Evolutionary conservation across 2,329 filamentous ascomycete species (phyloP), one percentile per base, ranked within the genome.

Genomic region (Trichoderma sp.): DNA sequence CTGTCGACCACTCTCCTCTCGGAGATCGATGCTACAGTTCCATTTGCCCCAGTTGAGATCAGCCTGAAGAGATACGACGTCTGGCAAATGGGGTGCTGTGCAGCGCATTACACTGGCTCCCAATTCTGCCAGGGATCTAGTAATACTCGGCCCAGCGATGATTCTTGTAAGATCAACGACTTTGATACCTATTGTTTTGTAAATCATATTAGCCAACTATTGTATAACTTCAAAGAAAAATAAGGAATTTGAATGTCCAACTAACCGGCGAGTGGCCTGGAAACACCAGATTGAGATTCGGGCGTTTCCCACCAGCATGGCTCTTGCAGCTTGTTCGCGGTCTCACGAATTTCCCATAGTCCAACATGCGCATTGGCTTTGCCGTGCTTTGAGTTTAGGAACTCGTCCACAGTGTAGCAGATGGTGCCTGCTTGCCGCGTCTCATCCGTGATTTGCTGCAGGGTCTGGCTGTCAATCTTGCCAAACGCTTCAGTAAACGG

Each of bases 41-140:
- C 90, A 90, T 78, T 93, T 93, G n/a, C 91, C 91, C 60, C 43
- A 57, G 18, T 51, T 71, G 12, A 71, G 53, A 34, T 71, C 61
- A 76, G 18, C 90, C 88, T 75, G 93, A 90, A 2, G 60, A 36
- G 61, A 24, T 5, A 34, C 60, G 0, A 71, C 51, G 3, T 71
- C 60, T 11, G 68, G 68, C 11, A 71, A 30, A 34, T 65, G 61
- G 12, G 69, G 60, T 4, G 69, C 69, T 8, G 69, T 93, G 60
- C 94, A 85, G 76, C 93, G 92, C 75, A 94, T 85, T 0, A 94
- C 91, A 66, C 90, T 87, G 11, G 92, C 92, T 3, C 92, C 92
- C 0, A 71, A n/a, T 18, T 71, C 69, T 9, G 69, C 69, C 7
- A 65, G 18, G 26, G 47, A 58, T 26, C 69, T 24, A n/a, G 69